Evolutionary conservation across 2,329 filamentous ascomycete species (phyloP), one percentile per base, ranked within the genome.

Genomic region (Fusarium falciforme): DNA sequence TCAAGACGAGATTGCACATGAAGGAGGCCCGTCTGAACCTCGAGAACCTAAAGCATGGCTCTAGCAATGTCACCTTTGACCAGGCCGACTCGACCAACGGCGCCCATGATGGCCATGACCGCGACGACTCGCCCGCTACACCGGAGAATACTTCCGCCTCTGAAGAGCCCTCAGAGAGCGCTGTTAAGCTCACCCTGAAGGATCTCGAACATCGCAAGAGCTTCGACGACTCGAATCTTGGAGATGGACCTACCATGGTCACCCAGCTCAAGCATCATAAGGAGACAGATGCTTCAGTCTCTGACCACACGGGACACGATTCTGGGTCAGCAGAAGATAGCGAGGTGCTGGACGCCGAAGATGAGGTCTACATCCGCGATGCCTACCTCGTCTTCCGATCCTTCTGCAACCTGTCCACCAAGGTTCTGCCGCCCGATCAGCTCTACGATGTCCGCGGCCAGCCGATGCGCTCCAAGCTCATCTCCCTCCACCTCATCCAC

Each of bases 341-440:
- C 27, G 91, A 94, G 64, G 85, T 86, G 22, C 84, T 91, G 22
- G 91, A 93, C 64, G 88, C 88, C 31, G 95, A 98, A 80, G 96
- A 99, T 79, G 96, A 99, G 81, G 94, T 98, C 22, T 98, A 97
- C 81, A 95, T 98, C 77, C 94, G 96, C 77, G 96, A 99, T 84
- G 95, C 96, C 11, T 99, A 98, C 82, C 89, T 99, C 25, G 95
- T 99, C 54, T 98, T 99, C 85, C 91, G 96, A 35, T 98, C 96
- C 4, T 96, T 99, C 85, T 99, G 97, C 87, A 98, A 98, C 83
- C 87, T 99, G 54, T 98, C 96, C 68, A 98, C 96, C 72, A 99
- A 99, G 82, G 87, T 95, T 44, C 87, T 99, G 29, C 91, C 94
- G 10, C 91, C 95, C 3, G 96, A 99, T 71, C 95, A 98, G 82